Evolutionary conservation across 2,329 filamentous ascomycete genomes (phyloP).

Genomic region (Colletotrichum trifolii): DNA sequence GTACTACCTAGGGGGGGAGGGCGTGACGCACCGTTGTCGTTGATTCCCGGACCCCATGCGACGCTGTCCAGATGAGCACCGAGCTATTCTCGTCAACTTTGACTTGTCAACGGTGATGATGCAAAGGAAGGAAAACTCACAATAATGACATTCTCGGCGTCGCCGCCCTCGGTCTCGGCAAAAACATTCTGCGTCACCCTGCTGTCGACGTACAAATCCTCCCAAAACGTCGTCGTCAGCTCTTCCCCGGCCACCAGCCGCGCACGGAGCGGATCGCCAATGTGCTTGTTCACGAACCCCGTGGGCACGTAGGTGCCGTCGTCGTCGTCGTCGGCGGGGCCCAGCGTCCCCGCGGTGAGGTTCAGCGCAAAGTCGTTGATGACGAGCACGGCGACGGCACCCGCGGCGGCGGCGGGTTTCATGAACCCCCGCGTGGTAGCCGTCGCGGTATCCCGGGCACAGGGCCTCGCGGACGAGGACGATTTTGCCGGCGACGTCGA

Average conservation of each 20-base stretch:
- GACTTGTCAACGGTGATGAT: accelerated
- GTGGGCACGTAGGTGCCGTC: conserved; percentile 44
- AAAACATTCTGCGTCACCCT: conserved; percentile 57
- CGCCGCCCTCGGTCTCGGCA: conserved; percentile 56
- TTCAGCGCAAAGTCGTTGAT: conserved; percentile 46
- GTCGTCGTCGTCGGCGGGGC: conserved; percentile 40
- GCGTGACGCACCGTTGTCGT: conserved; percentile 52
- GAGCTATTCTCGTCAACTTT: conserved; percentile 37
- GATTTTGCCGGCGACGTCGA: conserved; percentile 45
- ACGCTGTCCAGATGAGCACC: conserved; percentile 58
- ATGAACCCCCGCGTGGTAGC: conserved; percentile 44
- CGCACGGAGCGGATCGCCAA: conserved; percentile 42
- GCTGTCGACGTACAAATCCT: conserved; percentile 49
- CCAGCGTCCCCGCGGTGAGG: conserved; percentile 45
- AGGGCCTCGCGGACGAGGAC: conserved; percentile 46
- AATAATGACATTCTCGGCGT: conserved; percentile 53
- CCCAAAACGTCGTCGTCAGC: conserved; percentile 49
- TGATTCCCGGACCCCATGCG: conserved; percentile 56
- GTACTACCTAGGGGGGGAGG: background rate
- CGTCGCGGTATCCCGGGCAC: conserved; percentile 44
- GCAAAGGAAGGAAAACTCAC: background rate
- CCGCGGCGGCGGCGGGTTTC: conserved; percentile 43
- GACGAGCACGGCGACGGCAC: conserved; percentile 45
- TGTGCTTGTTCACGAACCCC: conserved; percentile 45
- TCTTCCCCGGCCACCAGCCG: conserved; percentile 47